Base-by-base conservation (phyloP, 257 asterid genomes). In the Plantago ovata region DNA sequence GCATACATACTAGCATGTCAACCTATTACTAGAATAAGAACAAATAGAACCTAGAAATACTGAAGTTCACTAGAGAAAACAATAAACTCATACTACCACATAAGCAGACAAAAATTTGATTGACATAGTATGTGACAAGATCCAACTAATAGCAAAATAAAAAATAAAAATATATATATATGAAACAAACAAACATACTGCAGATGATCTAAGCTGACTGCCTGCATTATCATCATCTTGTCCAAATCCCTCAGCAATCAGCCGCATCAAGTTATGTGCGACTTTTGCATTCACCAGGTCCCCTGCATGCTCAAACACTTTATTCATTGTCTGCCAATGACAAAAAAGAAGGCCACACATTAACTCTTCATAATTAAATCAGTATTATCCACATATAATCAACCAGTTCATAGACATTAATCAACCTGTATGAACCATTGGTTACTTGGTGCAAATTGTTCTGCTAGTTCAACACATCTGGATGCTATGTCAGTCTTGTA, bases 401-500 rank as follows among this genome's bases (percentile, higher is more conserved):
- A 1, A 21, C 15, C 16, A 48, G 36, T 46, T 21, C 19, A 23
- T 56, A 60, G 38, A 51, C 62, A 52, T 14, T 44, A 69, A 68
- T 63, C 67, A 60, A 92, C 98, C 98, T 82, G 89, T 72, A 89
- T 89, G 78, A 93, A 93, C 99, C 99, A 93, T 60, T 81, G 92
- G 81, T 93, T 93, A 85, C 99, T 93, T 44, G 97, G 96, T 32
- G 99, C 97, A 58, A 89, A 93, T 70, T 93, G 99, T 69, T 93
- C 99, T 7, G 95, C 99, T 62, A 93, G 94, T 70, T 93, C 99
- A 59, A 93, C 95, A 69, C 97, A 89, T 76, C 96, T 84, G 61
- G 99, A 93, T 59, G 99, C 99, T 69, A 93, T 93, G 82, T 93
- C 99, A 22, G 96, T 89, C 83, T 89, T 89, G 78, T 83, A 89